These are phyloP conservation scores for Cladobotryum protrusum DNA, from an alignment of 2,329 filamentous ascomycete species.

Conservation along the genomic window DNA sequence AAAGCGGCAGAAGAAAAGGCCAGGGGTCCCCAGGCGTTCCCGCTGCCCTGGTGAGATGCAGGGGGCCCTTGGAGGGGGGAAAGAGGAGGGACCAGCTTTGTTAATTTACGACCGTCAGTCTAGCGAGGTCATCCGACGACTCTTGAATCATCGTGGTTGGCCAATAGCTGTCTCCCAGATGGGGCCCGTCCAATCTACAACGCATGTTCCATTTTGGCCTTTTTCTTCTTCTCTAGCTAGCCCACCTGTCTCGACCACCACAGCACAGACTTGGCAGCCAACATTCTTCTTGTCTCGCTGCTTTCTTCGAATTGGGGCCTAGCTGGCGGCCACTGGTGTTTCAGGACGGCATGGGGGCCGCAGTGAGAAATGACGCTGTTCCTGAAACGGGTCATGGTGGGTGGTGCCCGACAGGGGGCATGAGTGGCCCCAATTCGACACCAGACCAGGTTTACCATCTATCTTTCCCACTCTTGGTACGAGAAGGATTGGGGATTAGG, in stretches of 20 bases:
- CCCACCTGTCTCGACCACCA: neutral
- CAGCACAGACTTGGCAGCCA: constrained; percentile 3
- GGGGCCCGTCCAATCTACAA: constrained; percentile 9
- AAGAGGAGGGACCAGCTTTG: neutral
- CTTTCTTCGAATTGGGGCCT: constrained; percentile 2
- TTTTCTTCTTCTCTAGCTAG: neutral
- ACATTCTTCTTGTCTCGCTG: constrained; percentile 1
- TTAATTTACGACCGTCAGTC: constrained; percentile 11
- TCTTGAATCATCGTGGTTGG: constrained; percentile 6
- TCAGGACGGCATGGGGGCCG: constrained; percentile 22
- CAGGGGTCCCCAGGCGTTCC: constrained; percentile 9
- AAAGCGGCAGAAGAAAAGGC: constrained; percentile 9
- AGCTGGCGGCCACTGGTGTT: constrained; percentile 17
- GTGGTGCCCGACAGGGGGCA: constrained; percentile 10
- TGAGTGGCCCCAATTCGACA: constrained; percentile 9
- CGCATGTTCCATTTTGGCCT: constrained; percentile 3
- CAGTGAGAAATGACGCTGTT: constrained; percentile 23
- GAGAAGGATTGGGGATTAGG: constrained; percentile 8
- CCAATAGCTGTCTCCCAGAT: constrained; percentile 2
- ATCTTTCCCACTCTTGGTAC: constrained; percentile 4
- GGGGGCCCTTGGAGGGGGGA: neutral
- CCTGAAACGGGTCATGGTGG: constrained; percentile 21
- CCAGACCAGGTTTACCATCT: constrained; percentile 5
- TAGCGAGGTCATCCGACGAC: constrained; percentile 10
- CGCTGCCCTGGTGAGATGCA: constrained; percentile 9